Evolutionary conservation across 495 filamentous ascomycete genomes (phyloP).

Genomic region (Cercophora sp.): DNA sequence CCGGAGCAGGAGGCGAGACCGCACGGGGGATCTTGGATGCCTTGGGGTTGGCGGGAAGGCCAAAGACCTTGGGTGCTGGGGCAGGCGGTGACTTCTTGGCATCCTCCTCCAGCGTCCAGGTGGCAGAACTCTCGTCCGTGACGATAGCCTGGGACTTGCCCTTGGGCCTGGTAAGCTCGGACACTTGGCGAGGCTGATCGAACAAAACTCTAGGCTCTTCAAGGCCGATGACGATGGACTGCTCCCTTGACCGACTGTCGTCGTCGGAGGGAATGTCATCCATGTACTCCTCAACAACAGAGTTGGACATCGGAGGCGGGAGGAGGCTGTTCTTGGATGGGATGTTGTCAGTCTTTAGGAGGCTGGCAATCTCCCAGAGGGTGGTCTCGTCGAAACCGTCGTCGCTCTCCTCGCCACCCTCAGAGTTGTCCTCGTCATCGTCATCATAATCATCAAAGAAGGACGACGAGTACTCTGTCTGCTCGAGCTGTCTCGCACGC

Average conservation of each 20-base stretch:
- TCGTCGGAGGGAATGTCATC: constrained; percentile 31
- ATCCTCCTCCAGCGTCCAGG: constrained; percentile 23
- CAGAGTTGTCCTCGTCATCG: constrained; percentile 32
- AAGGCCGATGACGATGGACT: constrained; percentile 31
- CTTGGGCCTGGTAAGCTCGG: constrained; percentile 8
- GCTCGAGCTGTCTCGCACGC: constrained; percentile 34
- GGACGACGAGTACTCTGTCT: constrained; percentile 36
- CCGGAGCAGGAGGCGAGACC: not conserved
- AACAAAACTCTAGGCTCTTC: constrained; percentile 18
- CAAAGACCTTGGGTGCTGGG: constrained; percentile 12
- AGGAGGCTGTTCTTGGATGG: constrained; percentile 46
- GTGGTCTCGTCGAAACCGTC: constrained; percentile 53
- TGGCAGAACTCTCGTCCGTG: constrained; percentile 21
- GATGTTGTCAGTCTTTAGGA: constrained; percentile 43
- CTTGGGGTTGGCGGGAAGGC: constrained; percentile 17
- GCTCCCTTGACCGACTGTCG: constrained; percentile 24
- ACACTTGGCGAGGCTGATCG: constrained; percentile 18
- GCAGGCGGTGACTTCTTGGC: constrained; percentile 6
- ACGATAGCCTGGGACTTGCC: constrained; percentile 12
- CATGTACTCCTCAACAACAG: constrained; percentile 24
- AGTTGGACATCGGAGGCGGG: constrained; percentile 18
- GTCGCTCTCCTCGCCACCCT: constrained; percentile 38
- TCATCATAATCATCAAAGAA: constrained; percentile 51
- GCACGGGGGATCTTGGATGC: constrained; percentile 15
- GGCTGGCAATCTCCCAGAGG: constrained; percentile 55